phyloP scores from a whole-genome alignment of 1,284 basidiomycete species.

The Neolentinus lepideus region DNA sequence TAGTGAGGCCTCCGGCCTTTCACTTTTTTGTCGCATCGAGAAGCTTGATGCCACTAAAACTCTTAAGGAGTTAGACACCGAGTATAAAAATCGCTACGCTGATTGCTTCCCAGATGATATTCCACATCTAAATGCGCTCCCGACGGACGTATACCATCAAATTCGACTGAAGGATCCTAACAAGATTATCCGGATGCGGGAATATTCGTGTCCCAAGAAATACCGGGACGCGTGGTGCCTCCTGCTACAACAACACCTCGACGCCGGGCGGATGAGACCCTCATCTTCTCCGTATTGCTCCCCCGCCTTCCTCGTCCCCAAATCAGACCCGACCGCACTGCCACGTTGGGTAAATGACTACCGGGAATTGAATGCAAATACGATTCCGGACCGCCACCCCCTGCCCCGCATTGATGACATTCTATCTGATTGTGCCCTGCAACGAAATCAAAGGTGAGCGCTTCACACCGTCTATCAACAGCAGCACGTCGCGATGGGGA shows the following conservation, averaged over 20 bases:
- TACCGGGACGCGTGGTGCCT: constrained; percentile 20
- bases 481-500: background rate
- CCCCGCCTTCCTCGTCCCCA: constrained; percentile 30
- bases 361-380: constrained; percentile 28
- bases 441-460: too few relatives aligned
- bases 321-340: constrained; percentile 23
- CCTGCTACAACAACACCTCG: constrained; percentile 19
- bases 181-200: constrained; percentile 11
- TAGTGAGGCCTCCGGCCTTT: background rate
- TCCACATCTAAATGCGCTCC: constrained; percentile 12
- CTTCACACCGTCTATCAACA: background rate
- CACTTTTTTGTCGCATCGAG: too few relatives aligned
- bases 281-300: constrained; percentile 21
- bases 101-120: constrained; percentile 10
- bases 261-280: constrained; percentile 22
- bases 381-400: too few relatives aligned
- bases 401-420: constrained; percentile 30
- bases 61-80: constrained; percentile 5
- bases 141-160: constrained; percentile 17
- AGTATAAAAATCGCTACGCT: constrained; percentile 12
- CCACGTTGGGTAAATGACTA: constrained; percentile 36
- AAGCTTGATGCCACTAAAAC: too few relatives aligned
- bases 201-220: constrained; percentile 19
- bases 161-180: constrained; percentile 18
- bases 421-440: too few relatives aligned